A percentile compares a stretch with the other conserved stretches of the same genome.
Conservation (phyloP, 306 rosid genomes). For the Cicer yamashitae region DNA sequence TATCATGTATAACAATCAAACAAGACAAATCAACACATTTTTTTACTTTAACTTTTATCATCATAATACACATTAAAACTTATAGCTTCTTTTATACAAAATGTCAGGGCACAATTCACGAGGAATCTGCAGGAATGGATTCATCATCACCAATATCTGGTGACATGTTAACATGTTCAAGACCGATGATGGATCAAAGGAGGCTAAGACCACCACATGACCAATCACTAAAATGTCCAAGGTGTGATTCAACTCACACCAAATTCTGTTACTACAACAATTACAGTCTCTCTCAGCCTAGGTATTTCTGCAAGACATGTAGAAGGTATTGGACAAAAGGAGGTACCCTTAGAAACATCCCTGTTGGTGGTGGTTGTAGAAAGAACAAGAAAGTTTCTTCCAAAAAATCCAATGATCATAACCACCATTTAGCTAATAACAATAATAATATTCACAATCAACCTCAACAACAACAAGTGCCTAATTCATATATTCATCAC, state of each 20-base stretch:
- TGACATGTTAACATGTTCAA: constrained; percentile 78
- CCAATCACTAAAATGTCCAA: constrained; percentile 84
- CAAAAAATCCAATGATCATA: constrained; percentile 67
- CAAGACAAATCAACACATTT: constrained; percentile 34
- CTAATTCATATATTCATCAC: constrained; percentile 46
- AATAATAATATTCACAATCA: constrained; percentile 27
- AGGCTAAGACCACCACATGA: constrained; percentile 83
- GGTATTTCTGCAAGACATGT: constrained; percentile 97
- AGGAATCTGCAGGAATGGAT: constrained; percentile 80
- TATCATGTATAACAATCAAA: not conserved
- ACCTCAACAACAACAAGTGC: constrained; percentile 45
- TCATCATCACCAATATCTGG: constrained; percentile 70
- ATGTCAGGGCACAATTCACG: constrained; percentile 73
- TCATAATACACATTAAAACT: not conserved
- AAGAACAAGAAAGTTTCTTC: constrained; percentile 84
- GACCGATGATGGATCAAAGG: constrained; percentile 70
- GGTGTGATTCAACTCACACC: constrained; percentile 96
- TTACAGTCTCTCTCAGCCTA: constrained; percentile 94
- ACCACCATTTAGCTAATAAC: constrained; percentile 34
- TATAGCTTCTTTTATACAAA: constrained; percentile 10
- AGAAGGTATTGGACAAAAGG: constrained; percentile 99
- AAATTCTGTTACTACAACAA: constrained; percentile 99
- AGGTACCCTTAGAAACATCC: constrained; percentile 93
- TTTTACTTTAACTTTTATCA: constrained; percentile 19
- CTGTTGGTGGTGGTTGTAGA: constrained; percentile 94